Conservation (phyloP, 2,329 filamentous ascomycete species). For the Talaromyces verruculosus region DNA sequence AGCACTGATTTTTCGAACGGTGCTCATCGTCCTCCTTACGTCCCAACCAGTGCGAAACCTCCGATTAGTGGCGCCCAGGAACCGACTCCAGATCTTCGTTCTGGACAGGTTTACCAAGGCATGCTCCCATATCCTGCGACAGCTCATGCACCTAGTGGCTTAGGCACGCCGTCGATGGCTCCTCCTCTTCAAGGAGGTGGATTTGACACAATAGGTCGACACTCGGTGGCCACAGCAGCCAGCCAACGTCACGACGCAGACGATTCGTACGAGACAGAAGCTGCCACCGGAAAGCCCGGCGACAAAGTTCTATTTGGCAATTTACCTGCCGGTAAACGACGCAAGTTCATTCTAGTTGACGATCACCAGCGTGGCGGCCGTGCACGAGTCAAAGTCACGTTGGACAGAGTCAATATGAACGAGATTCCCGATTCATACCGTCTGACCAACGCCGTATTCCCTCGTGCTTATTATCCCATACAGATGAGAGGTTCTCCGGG, state of each 20-base stretch:
- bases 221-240: constrained; percentile 37
- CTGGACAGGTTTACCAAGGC: constrained; percentile 70
- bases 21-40: constrained; percentile 65
- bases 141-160: constrained; percentile 53
- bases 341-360: constrained; percentile 95
- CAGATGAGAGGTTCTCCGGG: constrained; percentile 88
- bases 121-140: constrained; percentile 65
- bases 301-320: constrained; percentile 78
- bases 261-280: constrained; percentile 27
- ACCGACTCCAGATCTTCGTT: constrained; percentile 64
- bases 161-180: constrained; percentile 60
- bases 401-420: constrained; percentile 91
- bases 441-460: constrained; percentile 84
- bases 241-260: constrained; percentile 24
- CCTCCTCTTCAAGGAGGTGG: constrained; percentile 61
- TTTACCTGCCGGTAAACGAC: constrained; percentile 83
- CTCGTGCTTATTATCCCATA: constrained; percentile 85
- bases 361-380: constrained; percentile 78
- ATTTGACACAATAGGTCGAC: constrained; percentile 45
- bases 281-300: constrained; percentile 33
- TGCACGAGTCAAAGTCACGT: constrained; percentile 83
- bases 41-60: constrained; percentile 47
- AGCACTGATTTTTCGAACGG: constrained; percentile 40
- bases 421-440: constrained; percentile 96
- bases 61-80: constrained; percentile 48